Evolutionary conservation across 2,329 filamentous ascomycete species (phyloP).

Genomic region (Cytospora mali): DNA sequence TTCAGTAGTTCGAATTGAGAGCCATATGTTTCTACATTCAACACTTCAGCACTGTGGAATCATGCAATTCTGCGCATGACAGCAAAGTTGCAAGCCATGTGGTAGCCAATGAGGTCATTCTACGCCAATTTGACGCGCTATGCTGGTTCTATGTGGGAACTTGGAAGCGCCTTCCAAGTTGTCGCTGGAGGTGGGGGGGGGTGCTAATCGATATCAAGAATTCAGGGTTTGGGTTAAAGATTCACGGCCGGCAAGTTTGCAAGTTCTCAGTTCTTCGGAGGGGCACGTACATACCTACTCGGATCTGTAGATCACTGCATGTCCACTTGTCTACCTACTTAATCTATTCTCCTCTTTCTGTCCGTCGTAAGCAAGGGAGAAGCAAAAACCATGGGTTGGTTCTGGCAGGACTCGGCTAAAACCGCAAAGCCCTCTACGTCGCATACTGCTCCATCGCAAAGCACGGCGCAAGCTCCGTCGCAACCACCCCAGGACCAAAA

Average conservation of each 20-base stretch:
- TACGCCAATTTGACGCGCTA: constrained; percentile 15
- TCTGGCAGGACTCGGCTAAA: constrained; percentile 55
- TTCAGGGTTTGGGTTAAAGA: constrained; percentile 14
- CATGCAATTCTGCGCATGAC: constrained; percentile 10
- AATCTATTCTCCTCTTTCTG: background rate
- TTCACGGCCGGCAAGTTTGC: background rate
- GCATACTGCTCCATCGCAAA: constrained; percentile 26
- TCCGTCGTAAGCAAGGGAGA: background rate
- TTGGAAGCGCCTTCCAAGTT: background rate
- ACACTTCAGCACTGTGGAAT: background rate
- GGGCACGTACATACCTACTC: background rate
- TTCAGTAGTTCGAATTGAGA: background rate
- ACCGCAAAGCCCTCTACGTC: constrained; percentile 37
- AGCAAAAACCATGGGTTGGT: constrained; percentile 59
- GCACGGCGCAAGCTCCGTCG: constrained; percentile 14
- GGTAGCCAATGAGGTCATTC: constrained; percentile 32
- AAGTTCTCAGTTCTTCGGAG: background rate
- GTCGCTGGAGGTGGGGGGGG: background rate
- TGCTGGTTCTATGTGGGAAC: constrained; percentile 10
- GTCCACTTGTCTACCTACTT: background rate
- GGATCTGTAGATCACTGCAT: background rate
- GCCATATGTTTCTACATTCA: background rate
- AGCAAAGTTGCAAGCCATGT: background rate
- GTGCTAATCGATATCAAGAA: background rate
- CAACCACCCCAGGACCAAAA: constrained; percentile 3